A percentile compares a stretch with the other conserved stretches of the same genome.
Evolutionary conservation across 2,329 filamentous ascomycete genomes (phyloP).

Genomic region (Fusarium scirpi): DNA sequence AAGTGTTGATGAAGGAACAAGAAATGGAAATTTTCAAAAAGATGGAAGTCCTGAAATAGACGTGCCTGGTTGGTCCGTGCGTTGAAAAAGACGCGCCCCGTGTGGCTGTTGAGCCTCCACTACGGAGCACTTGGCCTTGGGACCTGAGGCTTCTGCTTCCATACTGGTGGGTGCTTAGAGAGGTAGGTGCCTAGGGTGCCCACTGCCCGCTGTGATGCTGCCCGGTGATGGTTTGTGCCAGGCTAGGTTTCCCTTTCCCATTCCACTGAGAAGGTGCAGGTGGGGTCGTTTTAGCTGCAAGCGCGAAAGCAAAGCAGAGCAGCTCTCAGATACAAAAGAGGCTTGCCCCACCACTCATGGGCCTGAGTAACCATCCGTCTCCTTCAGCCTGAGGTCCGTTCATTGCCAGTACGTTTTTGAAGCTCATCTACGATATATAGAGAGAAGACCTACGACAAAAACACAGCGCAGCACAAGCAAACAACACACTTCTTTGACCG

Average conservation of each 20-base stretch:
- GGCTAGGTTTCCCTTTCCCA: constrained; percentile 1
- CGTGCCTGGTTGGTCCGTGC: constrained; percentile 41
- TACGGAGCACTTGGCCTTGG: constrained; percentile 6
- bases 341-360: constrained; percentile 49
- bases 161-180: neutral
- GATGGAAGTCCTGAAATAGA: constrained; percentile 45
- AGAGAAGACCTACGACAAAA: constrained; percentile 13
- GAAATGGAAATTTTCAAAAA: constrained; percentile 41
- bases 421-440: constrained; percentile 24
- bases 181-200: neutral
- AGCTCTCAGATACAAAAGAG: constrained; percentile 47
- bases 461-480: constrained; percentile 9
- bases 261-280: constrained; percentile 20
- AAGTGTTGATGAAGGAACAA: constrained; percentile 42
- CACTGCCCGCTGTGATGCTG: neutral
- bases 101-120: constrained; percentile 19
- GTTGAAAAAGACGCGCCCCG: constrained; percentile 23
- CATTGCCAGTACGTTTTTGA: constrained; percentile 2
- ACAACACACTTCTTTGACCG: constrained; percentile 2
- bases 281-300: constrained; percentile 28
- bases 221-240: neutral
- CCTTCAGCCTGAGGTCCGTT: constrained; percentile 24
- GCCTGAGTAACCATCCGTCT: constrained; percentile 45
- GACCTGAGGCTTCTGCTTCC: constrained; percentile 21
- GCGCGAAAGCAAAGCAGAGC: constrained; percentile 25